Percentiles rank a stretch among this genome's conserved stretches.
phyloP scores from a whole-genome alignment of 176 grass and related monocot genomes.

The Carex myosuroides region DNA sequence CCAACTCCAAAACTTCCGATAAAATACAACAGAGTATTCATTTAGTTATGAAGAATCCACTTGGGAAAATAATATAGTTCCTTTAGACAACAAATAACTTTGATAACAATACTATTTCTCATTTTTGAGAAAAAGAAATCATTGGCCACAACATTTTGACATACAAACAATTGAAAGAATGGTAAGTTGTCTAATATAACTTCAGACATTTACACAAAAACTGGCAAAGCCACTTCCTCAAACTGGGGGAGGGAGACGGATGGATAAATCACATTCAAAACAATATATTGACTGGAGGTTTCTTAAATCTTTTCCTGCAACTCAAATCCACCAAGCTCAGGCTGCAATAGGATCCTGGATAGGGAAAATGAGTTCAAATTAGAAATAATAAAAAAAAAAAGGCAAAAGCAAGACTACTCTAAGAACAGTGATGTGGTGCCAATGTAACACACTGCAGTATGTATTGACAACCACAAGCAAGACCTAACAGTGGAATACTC shows the following conservation, averaged over 20 bases:
- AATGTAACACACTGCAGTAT: not conserved
- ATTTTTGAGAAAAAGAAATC: constrained; percentile 1
- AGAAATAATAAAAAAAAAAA: not conserved
- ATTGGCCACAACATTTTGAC: constrained; percentile 12
- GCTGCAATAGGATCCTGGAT: constrained; percentile 63
- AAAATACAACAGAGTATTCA: not conserved
- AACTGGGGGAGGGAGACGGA: not conserved
- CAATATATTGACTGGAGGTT: not conserved
- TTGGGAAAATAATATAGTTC: not conserved
- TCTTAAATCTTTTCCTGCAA: not conserved
- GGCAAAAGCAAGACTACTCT: not conserved
- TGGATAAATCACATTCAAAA: constrained; percentile 9
- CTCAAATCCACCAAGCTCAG: constrained; percentile 29
- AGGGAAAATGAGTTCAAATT: not conserved
- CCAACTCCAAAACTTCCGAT: not conserved
- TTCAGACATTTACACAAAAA: constrained; percentile 27
- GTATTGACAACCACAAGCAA: not conserved
- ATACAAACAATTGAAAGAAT: constrained; percentile 26
- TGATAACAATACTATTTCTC: not conserved
- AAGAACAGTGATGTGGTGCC: constrained; percentile 1
- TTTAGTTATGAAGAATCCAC: not conserved
- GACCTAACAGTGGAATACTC: not conserved
- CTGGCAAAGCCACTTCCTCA: constrained; percentile 4
- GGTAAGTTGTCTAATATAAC: constrained; percentile 15
- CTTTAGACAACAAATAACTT: not conserved